Evolutionary conservation across 2,329 filamentous ascomycete species (phyloP).

Genomic region (Hymenoscyphus fraxineus): DNA sequence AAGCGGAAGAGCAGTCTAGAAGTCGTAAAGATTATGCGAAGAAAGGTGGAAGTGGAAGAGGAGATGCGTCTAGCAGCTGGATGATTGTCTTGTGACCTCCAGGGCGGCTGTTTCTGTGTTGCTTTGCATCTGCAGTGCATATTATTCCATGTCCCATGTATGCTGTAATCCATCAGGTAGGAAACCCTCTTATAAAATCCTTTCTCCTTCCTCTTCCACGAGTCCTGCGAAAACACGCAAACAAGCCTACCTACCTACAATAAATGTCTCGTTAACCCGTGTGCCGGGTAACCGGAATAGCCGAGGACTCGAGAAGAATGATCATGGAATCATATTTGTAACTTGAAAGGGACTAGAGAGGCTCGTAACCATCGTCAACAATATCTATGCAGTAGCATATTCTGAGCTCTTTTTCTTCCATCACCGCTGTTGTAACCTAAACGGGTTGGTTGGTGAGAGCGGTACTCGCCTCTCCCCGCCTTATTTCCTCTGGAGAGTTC

Average conservation of each 20-base stretch:
- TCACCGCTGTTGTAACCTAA: slow-evolving; percentile 1
- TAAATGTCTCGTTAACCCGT: not conserved
- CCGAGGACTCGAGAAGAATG: slow-evolving; percentile 1
- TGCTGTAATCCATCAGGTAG: not conserved
- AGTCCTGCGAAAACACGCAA: not conserved
- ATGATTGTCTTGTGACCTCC: not conserved
- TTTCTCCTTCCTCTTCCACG: too few relatives aligned
- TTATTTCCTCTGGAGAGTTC: not conserved
- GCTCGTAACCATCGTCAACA: not conserved
- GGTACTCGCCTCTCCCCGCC: slow-evolving; percentile 1
- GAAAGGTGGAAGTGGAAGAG: not conserved
- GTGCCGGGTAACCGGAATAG: not conserved
- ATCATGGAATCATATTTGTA: not conserved
- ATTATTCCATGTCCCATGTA: not conserved
- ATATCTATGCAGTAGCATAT: not conserved
- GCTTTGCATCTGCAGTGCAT: not conserved
- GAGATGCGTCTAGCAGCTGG: not conserved
- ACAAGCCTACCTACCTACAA: not conserved
- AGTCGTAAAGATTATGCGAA: not conserved
- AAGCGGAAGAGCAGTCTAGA: not conserved
- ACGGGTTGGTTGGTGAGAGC: not conserved
- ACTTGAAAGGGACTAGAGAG: not conserved
- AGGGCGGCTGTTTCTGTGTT: not conserved
- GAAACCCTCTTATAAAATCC: not conserved
- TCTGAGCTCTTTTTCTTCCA: not conserved